phyloP scores from a whole-genome alignment of 164 flowering plant species.

The Vitis cinerea region DNA sequence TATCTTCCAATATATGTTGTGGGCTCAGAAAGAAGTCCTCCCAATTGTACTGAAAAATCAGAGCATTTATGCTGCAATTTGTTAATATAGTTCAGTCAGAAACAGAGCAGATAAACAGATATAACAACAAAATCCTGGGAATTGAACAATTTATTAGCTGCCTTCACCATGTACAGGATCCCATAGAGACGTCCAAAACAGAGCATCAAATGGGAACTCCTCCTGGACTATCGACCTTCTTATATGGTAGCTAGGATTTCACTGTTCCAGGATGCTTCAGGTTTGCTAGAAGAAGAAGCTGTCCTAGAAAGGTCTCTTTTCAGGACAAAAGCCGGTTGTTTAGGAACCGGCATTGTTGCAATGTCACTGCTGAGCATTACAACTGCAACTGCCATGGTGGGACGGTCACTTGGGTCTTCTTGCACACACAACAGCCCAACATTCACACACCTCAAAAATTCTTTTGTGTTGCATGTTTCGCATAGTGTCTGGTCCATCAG shows the following conservation, averaged over 20 bases:
- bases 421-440: slow-evolving; percentile 23
- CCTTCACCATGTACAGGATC: too few species aligned
- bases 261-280: background rate
- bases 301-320: slow-evolving; percentile 1
- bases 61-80: too few species aligned
- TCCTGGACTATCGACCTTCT: background rate
- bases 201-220: too few species aligned
- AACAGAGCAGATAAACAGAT: too few species aligned
- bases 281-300: slow-evolving; percentile 15
- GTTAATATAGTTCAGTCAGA: too few species aligned
- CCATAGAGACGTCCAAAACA: too few species aligned
- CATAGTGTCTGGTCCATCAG: slow-evolving; percentile 9
- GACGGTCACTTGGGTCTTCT: slow-evolving; percentile 20
- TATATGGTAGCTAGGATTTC: background rate
- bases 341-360: slow-evolving; percentile 14
- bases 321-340: slow-evolving; percentile 11
- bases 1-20: too few species aligned
- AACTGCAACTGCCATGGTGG: slow-evolving; percentile 21
- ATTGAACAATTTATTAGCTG: too few species aligned
- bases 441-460: slow-evolving; percentile 15
- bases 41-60: too few species aligned
- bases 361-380: slow-evolving; percentile 19
- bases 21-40: too few species aligned
- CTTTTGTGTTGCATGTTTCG: slow-evolving; percentile 7
- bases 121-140: too few species aligned